Base-by-base conservation (phyloP, 2,329 filamentous ascomycete species). In the Chlorencoelia australis region DNA sequence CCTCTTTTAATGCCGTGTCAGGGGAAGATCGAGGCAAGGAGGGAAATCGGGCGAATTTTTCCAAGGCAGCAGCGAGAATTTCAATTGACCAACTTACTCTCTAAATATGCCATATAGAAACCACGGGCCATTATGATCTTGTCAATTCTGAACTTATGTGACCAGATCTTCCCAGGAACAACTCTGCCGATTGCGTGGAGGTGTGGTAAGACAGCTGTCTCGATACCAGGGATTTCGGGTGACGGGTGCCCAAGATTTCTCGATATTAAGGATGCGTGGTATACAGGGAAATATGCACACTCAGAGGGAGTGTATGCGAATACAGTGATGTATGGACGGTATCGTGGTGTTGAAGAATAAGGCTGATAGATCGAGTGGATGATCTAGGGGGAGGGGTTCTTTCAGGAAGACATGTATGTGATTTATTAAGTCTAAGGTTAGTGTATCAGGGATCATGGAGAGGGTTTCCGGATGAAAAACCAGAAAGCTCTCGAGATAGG, bases 361-460 rank as follows among this genome's bases (percentile, higher is more conserved):
- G 52, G 55, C 54, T 56, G 48, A 51, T 49, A 42, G 46, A 47
- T 49, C 45, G 47, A 51, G 48, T 52, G 52, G 50, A 46, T 50
- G 50, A 47, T 49, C 51, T 51, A 54, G 47, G 49, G 50, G 46
- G 54, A 51, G 50, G 55, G 45, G 51, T 49, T 53, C 52, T 40
- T 65, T 64, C 66, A 69, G 65, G 65, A 63, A 67, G 68, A 73
- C 65, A 68, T 67, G 71, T 68, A 68, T 71, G 69, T 74, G 67
- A 65, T 77, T 75, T 76, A 75, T 75, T 74, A 49, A 54, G 46
- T 46, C 46, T 51, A 47, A 46, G 44, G 45, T 51, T 56, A 57
- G 54, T 50, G 55, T 41, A 30, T 42, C 54, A 52, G 50, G 54
- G 54, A 52, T 54, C 46, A 44, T 46, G 49, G 45, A 46, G 45